Evolutionary conservation across 2,329 filamentous ascomycete genomes (phyloP).

Genomic region (Gnomoniopsis sp.): DNA sequence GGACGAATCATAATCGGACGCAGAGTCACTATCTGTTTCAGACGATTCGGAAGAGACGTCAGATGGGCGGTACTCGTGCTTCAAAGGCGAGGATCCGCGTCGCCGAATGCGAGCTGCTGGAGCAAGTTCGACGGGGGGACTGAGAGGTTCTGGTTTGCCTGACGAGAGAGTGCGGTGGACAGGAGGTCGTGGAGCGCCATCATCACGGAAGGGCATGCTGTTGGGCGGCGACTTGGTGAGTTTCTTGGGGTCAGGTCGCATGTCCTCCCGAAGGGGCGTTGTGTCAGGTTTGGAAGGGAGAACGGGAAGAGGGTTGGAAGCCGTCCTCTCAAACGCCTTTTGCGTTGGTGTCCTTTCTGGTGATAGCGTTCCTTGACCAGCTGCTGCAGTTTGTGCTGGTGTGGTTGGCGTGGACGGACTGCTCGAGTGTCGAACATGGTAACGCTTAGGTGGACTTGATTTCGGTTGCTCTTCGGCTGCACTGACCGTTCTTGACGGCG

Average conservation of each 20-base stretch:
- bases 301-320: slow-evolving; percentile 17
- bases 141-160: slow-evolving; percentile 37
- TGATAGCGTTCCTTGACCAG: slow-evolving; percentile 22
- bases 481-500: slow-evolving; percentile 20
- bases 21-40: slow-evolving; percentile 54
- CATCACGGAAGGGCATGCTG: slow-evolving; percentile 41
- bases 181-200: slow-evolving; percentile 54
- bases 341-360: slow-evolving; percentile 37
- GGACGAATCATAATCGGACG: slow-evolving; percentile 45
- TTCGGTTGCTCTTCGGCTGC: slow-evolving; percentile 24
- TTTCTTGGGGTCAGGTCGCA: slow-evolving; percentile 35
- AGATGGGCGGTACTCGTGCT: slow-evolving; percentile 95
- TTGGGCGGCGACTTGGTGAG: slow-evolving; percentile 32
- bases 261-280: slow-evolving; percentile 32
- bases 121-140: slow-evolving; percentile 43
- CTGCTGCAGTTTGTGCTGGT: slow-evolving; percentile 16
- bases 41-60: slow-evolving; percentile 61
- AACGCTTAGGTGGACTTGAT: slow-evolving; percentile 32
- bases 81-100: slow-evolving; percentile 85
- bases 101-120: slow-evolving; percentile 53
- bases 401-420: slow-evolving; percentile 27
- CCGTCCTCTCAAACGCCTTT: slow-evolving; percentile 25
- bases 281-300: slow-evolving; percentile 22
- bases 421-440: slow-evolving; percentile 30
- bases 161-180: slow-evolving; percentile 45